Evolutionary conservation across 2,329 filamentous ascomycete species (phyloP), one percentile per base, ranked within the genome.

Genomic region (Colletotrichum karsti): DNA sequence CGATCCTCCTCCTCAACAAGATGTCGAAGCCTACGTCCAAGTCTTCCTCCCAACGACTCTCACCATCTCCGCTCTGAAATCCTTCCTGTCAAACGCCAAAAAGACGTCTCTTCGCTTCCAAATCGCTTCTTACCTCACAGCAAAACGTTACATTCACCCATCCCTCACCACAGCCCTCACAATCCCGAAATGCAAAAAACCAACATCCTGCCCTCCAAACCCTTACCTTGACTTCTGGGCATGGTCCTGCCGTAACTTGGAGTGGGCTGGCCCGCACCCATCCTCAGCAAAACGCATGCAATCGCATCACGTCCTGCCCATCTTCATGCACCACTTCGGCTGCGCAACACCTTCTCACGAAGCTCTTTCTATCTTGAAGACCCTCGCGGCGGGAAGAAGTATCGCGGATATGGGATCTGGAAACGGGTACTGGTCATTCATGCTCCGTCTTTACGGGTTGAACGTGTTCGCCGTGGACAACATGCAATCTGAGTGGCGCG

Each of bases 301-400:
- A 67, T 87, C 86, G 55, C 92, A 94, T 78, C 91, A 92, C 72
- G 83, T 93, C 7, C 84, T 94, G 8, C 92, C 92, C 2, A 82
- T 94, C 18, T 84, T 93, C 62, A 94, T 93, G 85, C 92, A 94
- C 79, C 92, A 94, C 78, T 94, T 94, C 77, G 91, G 91, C 56
- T 94, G 92, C 79, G 87, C 88, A 1, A 89, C 89, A 20, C 92
- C 92, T 0, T 88, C 87, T 9, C 91, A 91, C 76, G 90, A 93
- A 72, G 83, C 87, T 2, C 80, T 94, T 12, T 81, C 86, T 69
- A 81, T 91, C 22, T 83, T 94, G 33, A 84, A 84, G 37, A 81
- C 85, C 53, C 76, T 92, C 3, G 84, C 87, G 6, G 84, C 83
- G 1, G 83, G 83, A 3, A 81, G 86, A 6, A 76, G 82, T 12